Evolutionary conservation across 768 basidiomycete species (phyloP).

Genomic region (Russula compacta): DNA sequence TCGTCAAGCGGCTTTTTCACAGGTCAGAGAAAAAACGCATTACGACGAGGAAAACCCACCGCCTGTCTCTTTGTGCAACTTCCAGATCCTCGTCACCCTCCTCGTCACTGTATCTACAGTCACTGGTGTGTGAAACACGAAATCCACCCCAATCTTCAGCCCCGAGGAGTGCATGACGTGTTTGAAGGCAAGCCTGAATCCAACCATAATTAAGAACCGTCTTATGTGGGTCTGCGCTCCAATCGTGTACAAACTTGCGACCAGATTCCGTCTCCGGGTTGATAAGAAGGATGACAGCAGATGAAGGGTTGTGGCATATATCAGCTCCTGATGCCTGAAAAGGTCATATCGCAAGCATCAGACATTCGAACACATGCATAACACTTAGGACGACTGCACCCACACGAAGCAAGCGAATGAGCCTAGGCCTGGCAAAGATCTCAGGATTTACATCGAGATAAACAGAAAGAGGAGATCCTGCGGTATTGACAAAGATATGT

Average conservation of each 20-base stretch:
- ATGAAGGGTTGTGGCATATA: constrained; percentile 41
- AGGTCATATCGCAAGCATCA: neutral
- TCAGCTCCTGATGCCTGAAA: constrained; percentile 46
- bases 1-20: neutral
- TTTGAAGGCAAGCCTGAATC: constrained; percentile 39
- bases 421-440: constrained; percentile 39
- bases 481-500: constrained; percentile 32
- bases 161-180: constrained; percentile 36
- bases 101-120: constrained; percentile 14
- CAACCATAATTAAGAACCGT: constrained; percentile 46
- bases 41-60: neutral
- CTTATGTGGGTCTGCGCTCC: constrained; percentile 40
- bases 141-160: constrained; percentile 45
- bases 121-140: constrained; percentile 17
- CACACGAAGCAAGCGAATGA: constrained; percentile 32
- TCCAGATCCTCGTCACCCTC: constrained; percentile 4
- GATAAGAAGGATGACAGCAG: constrained; percentile 52
- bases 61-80: neutral
- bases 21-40: neutral
- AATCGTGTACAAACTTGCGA: constrained; percentile 47
- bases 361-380: neutral
- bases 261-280: constrained; percentile 45
- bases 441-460: constrained; percentile 49
- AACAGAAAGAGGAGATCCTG: constrained; percentile 38
- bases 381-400: neutral